A percentile compares a stretch with the other conserved stretches of the same genome.
phyloP scores from a whole-genome alignment of 805 yeast genomes.

The Candida verbasci region DNA sequence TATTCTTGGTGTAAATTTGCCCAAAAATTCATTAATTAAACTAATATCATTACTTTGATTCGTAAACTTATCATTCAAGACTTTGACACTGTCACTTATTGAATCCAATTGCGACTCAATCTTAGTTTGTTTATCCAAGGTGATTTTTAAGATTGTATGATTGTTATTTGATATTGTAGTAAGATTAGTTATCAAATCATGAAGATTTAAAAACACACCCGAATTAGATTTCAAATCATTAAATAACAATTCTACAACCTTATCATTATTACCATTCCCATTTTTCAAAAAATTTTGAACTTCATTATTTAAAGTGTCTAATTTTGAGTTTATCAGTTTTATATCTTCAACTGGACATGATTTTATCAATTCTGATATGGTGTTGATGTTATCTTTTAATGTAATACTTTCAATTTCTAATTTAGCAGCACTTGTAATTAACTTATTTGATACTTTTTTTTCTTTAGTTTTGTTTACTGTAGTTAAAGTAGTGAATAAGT shows the following conservation, averaged over 20 bases:
- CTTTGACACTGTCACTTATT: neutral
- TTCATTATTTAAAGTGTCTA: neutral
- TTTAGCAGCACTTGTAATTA: constrained; percentile 26
- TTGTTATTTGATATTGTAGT: neutral
- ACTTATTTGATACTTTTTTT: constrained; percentile 1
- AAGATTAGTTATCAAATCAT: neutral
- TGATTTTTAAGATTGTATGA: neutral
- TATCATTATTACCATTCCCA: too few species aligned
- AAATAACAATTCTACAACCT: too few species aligned
- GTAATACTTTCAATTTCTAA: constrained; percentile 26
- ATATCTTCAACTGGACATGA: constrained; percentile 3
- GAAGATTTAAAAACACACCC: too few species aligned
- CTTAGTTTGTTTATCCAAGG: neutral
- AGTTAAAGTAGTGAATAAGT: constrained; percentile 2
- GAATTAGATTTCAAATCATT: too few species aligned
- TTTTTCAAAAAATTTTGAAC: neutral
- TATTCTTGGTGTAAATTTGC: constrained; percentile 2
- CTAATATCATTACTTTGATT: neutral
- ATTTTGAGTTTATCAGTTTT: neutral
- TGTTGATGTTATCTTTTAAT: constrained; percentile 15
- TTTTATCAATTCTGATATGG: constrained; percentile 1
- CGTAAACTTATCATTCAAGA: neutral
- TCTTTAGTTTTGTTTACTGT: neutral
- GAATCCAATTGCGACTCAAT: neutral
- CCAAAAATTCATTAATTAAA: neutral